Evolutionary conservation across 78 protist species (phyloP), one percentile per base, ranked within the genome.

Genomic region (Creolimax fragrantissima): DNA sequence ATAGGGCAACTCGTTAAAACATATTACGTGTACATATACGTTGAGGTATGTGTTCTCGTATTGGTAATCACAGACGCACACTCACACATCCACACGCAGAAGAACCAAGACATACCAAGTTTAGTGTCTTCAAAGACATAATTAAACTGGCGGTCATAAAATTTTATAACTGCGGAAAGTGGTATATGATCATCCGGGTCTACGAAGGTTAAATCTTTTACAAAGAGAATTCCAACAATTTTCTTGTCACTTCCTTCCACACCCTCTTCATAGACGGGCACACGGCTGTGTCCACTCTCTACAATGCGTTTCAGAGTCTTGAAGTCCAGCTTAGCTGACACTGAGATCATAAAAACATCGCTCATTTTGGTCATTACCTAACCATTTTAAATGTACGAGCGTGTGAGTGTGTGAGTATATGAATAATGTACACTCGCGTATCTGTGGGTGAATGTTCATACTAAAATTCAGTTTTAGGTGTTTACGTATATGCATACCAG

Each of bases 271-370:
- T 92, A 97, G 7, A 97, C 97, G 2, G 99, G 99, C 6, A 98
- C 92, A 43, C 99, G 95, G 36, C 92, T 66, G 94, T 96, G 96
- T 4, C 98, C 97, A 90, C 58, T 44, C 81, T 95, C 95, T 36
- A 95, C 81, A 43, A 95, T 94, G 4, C 24, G 43, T 17, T 81
- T 84, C 41, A 94, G 35, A 5, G 94, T 92, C 45, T 93, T 85
- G 43, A 58, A 94, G 89, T 92, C 94, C 42, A 97, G 93, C 3
- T 36, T 58, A 7, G 92, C 44, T 35, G 89, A 32, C 32, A 95
- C 81, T n/a, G 88, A 89, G 41, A 97, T 35, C 96, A 93, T 96
- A 81, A 93, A 97, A 17, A 94, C 96, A 24, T 93, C 88, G 3
- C 92, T 93, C 36, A 96, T 43, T 24, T 93, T 93, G 3, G 98